Percentiles rank a stretch among this genome's conserved stretches.
phyloP scores from a whole-genome alignment of 2,329 filamentous ascomycete genomes.

The Claviceps capensis region DNA sequence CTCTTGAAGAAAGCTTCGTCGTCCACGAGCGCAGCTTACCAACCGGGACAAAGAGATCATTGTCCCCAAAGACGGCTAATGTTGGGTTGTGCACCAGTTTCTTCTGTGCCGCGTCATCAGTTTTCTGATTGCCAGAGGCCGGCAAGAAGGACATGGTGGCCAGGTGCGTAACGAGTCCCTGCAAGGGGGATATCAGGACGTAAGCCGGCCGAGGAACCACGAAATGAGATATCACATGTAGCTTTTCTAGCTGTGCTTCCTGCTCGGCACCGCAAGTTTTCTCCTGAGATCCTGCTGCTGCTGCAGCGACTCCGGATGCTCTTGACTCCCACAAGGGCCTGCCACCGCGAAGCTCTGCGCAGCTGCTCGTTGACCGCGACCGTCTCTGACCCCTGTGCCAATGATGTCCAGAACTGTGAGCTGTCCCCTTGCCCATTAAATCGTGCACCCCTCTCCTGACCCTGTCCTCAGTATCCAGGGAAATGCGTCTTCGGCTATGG shows the following conservation, averaged over 20 bases:
- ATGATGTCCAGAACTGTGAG: conserved; percentile 6
- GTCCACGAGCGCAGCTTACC: conserved; percentile 56
- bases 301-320: not conserved
- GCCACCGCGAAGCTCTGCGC: too few relatives aligned
- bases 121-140: conserved; percentile 12
- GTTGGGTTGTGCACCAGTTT: conserved; percentile 47
- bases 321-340: too few relatives aligned
- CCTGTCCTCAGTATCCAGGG: conserved; percentile 32
- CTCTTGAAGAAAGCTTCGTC: conserved; percentile 30
- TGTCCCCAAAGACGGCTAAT: conserved; percentile 60
- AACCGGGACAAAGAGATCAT: conserved; percentile 58
- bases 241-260: conserved; percentile 10
- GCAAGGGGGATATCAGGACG: conserved; percentile 54
- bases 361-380: not conserved
- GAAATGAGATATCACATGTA: conserved; percentile 21
- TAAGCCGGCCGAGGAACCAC: conserved; percentile 33
- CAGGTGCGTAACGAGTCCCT: conserved; percentile 45
- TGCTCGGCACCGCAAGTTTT: not conserved
- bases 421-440: conserved; percentile 27
- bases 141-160: conserved; percentile 45
- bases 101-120: conserved; percentile 26
- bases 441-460: conserved; percentile 34
- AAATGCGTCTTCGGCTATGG: conserved; percentile 19
- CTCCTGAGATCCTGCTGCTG: not conserved
- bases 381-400: not conserved